phyloP scores from a whole-genome alignment of 345 rosid genomes.

The Zanthoxylum bungeanum region DNA sequence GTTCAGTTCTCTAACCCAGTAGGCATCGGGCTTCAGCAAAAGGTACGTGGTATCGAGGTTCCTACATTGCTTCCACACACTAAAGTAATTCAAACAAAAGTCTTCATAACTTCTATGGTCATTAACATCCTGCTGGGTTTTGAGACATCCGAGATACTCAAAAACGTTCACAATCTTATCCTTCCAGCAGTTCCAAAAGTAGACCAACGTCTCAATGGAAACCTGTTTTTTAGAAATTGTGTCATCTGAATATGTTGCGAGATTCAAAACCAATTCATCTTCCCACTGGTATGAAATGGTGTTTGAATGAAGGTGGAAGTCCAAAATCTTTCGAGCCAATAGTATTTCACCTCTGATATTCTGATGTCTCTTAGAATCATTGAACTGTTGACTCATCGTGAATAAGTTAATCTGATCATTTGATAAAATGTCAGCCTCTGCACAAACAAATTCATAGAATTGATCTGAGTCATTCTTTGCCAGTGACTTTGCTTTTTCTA shows the following conservation, averaged over 20 bases:
- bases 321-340: conserved; percentile 36
- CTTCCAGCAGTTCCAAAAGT: conserved; percentile 54
- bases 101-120: conserved; percentile 20
- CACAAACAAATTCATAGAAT: conserved; percentile 27
- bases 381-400: conserved; percentile 24
- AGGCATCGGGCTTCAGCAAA: conserved; percentile 29
- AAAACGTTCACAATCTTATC: conserved; percentile 28
- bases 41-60: conserved; percentile 12
- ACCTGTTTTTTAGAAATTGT: conserved; percentile 5
- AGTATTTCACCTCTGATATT: conserved; percentile 37
- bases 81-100: conserved; percentile 48
- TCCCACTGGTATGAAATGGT: conserved; percentile 27
- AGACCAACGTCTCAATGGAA: conserved; percentile 33
- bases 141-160: conserved; percentile 13
- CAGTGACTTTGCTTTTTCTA: conserved; percentile 34
- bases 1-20: conserved; percentile 29
- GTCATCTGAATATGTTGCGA: conserved; percentile 8
- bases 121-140: neutral
- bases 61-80: conserved; percentile 27
- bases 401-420: conserved; percentile 13
- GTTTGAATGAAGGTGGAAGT: conserved; percentile 22
- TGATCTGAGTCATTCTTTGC: conserved; percentile 22
- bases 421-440: conserved; percentile 28
- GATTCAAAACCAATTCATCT: conserved; percentile 21
- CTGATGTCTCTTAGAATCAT: conserved; percentile 23